Evolutionary conservation across 805 yeast genomes (phyloP).

Genomic region (Yarrowia hollandica): DNA sequence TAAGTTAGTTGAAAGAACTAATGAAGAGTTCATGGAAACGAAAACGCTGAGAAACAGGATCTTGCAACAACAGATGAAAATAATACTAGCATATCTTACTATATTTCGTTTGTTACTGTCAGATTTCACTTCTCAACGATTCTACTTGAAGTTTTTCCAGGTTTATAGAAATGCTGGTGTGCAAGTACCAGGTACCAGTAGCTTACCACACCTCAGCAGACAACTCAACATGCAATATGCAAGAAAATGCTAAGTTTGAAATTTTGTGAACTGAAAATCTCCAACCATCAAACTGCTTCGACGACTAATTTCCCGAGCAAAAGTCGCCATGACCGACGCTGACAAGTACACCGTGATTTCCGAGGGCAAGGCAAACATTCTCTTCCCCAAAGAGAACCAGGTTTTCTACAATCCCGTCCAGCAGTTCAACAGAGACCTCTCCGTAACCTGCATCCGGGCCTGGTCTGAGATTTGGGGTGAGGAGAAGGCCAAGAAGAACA

Average conservation of each 20-base stretch:
- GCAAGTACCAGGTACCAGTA: no score
- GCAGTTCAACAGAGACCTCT: constrained; percentile 91
- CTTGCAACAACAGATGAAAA: no score
- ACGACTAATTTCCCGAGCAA: constrained; percentile 19
- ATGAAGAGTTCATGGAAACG: no score
- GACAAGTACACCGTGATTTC: constrained; percentile 36
- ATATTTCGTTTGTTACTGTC: no score
- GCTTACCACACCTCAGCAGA: no score
- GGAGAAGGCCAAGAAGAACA: constrained; percentile 37
- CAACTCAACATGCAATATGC: constrained; percentile 5
- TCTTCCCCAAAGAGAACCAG: constrained; percentile 75
- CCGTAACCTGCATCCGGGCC: constrained; percentile 80
- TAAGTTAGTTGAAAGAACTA: no score
- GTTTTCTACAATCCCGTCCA: constrained; percentile 97
- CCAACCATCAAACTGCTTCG: constrained; percentile 17
- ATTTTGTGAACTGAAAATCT: constrained; percentile 8
- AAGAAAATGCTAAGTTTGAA: constrained; percentile 20
- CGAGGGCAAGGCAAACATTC: constrained; percentile 84
- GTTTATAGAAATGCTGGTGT: no score
- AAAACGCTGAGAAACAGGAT: no score
- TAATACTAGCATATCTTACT: no score
- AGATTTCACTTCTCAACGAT: no score
- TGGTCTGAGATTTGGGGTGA: constrained; percentile 68
- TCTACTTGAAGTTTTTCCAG: no score
- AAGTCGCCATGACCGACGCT: constrained; percentile 24